These are phyloP conservation scores for Aspergillus jensenii DNA, from an alignment of 2,329 filamentous ascomycete genomes.

Conservation along the genomic window DNA sequence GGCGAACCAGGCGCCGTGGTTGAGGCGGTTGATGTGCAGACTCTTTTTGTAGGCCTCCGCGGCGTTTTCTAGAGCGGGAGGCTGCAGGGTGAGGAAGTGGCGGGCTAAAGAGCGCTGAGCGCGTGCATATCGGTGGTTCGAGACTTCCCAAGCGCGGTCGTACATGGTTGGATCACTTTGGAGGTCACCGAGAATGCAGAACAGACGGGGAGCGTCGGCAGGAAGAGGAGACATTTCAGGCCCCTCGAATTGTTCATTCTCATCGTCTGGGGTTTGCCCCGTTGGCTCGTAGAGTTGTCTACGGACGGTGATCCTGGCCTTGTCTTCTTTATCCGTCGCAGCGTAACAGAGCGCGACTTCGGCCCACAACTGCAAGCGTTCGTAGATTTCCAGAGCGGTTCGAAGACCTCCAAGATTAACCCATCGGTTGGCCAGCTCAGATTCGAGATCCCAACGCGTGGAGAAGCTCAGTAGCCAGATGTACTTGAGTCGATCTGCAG, in stretches of 20 bases:
- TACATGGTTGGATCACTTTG: constrained; percentile 74
- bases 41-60: constrained; percentile 76
- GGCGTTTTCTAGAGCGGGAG: constrained; percentile 64
- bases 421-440: constrained; percentile 92
- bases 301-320: constrained; percentile 73
- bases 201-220: constrained; percentile 79
- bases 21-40: constrained; percentile 75
- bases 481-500: constrained; percentile 74
- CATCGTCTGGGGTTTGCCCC: constrained; percentile 44
- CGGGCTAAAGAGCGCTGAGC: constrained; percentile 87
- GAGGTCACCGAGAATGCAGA: constrained; percentile 91
- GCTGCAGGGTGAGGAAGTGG: constrained; percentile 65
- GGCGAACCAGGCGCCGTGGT: constrained; percentile 82
- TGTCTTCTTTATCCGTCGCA: constrained; percentile 74
- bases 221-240: constrained; percentile 69
- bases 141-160: constrained; percentile 84
- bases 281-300: constrained; percentile 75
- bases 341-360: constrained; percentile 91
- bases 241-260: constrained; percentile 63
- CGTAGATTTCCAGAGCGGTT: constrained; percentile 93
- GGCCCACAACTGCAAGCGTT: constrained; percentile 88
- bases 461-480: constrained; percentile 82
- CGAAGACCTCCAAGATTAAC: constrained; percentile 80
- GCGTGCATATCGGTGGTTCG: constrained; percentile 74
- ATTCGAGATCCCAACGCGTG: constrained; percentile 89